These are phyloP conservation scores for Fusarium ramigenum DNA, from an alignment of 2,329 filamentous ascomycete species.

Conservation along the genomic window DNA sequence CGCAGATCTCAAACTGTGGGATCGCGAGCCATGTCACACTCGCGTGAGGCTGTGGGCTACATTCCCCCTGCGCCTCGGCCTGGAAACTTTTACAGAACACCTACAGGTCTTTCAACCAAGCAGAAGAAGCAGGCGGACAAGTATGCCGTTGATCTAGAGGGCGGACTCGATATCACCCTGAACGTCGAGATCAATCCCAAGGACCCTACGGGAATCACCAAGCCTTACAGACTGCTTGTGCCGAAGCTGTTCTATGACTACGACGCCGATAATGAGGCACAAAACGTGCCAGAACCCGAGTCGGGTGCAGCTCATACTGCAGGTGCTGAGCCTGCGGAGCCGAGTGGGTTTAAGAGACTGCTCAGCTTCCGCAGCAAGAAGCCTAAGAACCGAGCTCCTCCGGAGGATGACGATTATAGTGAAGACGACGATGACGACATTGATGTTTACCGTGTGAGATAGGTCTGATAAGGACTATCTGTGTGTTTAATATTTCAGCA, in stretches of 20 bases:
- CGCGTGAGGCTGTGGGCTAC: constrained; percentile 38
- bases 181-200: constrained; percentile 89
- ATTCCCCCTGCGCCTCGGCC: constrained; percentile 44
- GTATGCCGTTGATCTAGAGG: constrained; percentile 77
- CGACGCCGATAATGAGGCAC: constrained; percentile 53
- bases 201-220: constrained; percentile 88
- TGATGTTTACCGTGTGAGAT: constrained; percentile 34
- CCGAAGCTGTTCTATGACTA: constrained; percentile 76
- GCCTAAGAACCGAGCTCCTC: constrained; percentile 30
- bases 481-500: constrained; percentile 2
- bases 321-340: constrained; percentile 36
- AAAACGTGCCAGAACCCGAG: constrained; percentile 47
- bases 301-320: constrained; percentile 18
- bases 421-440: constrained; percentile 41
- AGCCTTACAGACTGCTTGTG: constrained; percentile 86
- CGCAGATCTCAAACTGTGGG: constrained; percentile 46
- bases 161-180: constrained; percentile 84
- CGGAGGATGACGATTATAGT: constrained; percentile 40
- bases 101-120: constrained; percentile 73
- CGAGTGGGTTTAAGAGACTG: constrained; percentile 55
- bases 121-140: constrained; percentile 64
- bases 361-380: constrained; percentile 57
- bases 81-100: constrained; percentile 70
- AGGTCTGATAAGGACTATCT: constrained; percentile 10
- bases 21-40: constrained; percentile 43